Conservation (phyloP, 306 rosid species). For the Cucurbita argyrosperma region DNA sequence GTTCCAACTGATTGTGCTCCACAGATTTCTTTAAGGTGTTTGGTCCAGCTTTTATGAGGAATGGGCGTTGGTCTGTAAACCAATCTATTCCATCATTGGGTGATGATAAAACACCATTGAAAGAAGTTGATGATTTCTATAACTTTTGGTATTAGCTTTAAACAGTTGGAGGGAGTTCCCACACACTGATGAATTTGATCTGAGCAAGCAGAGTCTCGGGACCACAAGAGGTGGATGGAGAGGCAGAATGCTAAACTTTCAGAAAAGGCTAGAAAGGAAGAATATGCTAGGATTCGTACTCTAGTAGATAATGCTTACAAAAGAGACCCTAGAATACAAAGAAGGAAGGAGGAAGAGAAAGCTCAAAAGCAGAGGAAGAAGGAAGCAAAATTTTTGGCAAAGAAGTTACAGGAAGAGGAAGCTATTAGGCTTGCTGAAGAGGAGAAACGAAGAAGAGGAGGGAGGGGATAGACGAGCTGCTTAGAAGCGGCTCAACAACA, state of each 20-base stretch:
- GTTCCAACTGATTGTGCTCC: slow-evolving; percentile 90
- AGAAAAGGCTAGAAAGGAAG: slow-evolving; percentile 95
- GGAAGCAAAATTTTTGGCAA: slow-evolving; percentile 67
- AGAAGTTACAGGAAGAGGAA: slow-evolving; percentile 85
- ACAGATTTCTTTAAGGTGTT: slow-evolving; percentile 87
- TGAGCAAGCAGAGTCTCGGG: slow-evolving; percentile 96
- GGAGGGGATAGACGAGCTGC: slow-evolving; percentile 72
- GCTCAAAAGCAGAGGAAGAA: slow-evolving; percentile 89
- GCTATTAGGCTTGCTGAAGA: slow-evolving; percentile 75
- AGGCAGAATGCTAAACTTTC: slow-evolving; percentile 88
- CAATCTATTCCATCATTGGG: slow-evolving; percentile 74
- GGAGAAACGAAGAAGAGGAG: slow-evolving; percentile 52
- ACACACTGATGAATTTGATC: slow-evolving; percentile 86
- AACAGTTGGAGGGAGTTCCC: slow-evolving; percentile 99
- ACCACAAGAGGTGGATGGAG: slow-evolving; percentile 97
- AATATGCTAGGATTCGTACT: slow-evolving; percentile 61
- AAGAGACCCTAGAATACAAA: slow-evolving; percentile 77
- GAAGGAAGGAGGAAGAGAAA: slow-evolving; percentile 73
- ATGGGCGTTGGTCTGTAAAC: slow-evolving; percentile 83
- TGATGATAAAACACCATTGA: slow-evolving; percentile 52
- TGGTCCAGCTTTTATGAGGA: slow-evolving; percentile 89
- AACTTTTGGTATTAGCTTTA: slow-evolving; percentile 84
- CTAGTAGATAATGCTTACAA: slow-evolving; percentile 91
- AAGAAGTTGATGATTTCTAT: slow-evolving; percentile 70
- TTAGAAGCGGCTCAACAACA: slow-evolving; percentile 71